These are phyloP conservation scores for Fraxinus sp. DNA, from an alignment of 305 asterid genomes.

Conservation along the genomic window DNA sequence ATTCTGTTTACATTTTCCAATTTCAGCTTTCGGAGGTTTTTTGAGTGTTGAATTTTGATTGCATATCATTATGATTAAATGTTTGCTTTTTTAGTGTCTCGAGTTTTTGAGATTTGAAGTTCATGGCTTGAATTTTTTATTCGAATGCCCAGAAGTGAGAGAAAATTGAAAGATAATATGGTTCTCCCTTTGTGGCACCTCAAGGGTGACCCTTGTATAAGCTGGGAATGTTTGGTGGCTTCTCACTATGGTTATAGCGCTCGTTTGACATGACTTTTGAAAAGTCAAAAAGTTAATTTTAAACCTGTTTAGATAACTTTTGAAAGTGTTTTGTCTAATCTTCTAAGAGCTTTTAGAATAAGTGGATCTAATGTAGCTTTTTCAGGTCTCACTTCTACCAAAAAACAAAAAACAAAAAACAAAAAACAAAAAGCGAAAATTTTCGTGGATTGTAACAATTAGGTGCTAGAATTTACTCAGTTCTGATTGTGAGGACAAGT, in stretches of 20 bases:
- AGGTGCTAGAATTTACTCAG: no score
- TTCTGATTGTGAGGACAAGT: no score
- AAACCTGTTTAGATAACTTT: no score
- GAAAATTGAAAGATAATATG: not conserved
- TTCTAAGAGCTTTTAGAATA: not conserved
- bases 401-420: no score
- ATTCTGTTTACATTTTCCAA: conserved; percentile 23
- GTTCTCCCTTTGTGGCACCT: not conserved
- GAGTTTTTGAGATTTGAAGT: not conserved
- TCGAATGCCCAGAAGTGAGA: not conserved
- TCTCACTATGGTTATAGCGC: not conserved
- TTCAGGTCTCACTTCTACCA: no score
- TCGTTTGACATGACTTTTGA: not conserved
- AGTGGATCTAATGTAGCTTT: not conserved
- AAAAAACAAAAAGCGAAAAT: no score
- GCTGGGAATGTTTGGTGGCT: not conserved
- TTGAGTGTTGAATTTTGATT: conserved; percentile 20
- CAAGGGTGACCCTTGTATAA: not conserved
- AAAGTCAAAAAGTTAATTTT: no score
- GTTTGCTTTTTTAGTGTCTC: not conserved
- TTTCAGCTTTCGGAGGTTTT: conserved; percentile 18
- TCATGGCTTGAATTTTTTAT: not conserved
- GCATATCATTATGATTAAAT: not conserved
- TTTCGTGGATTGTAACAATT: no score
- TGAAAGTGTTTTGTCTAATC: no score